phyloP scores from a whole-genome alignment of 148 eudicot genomes.

The Chenopodium album region DNA sequence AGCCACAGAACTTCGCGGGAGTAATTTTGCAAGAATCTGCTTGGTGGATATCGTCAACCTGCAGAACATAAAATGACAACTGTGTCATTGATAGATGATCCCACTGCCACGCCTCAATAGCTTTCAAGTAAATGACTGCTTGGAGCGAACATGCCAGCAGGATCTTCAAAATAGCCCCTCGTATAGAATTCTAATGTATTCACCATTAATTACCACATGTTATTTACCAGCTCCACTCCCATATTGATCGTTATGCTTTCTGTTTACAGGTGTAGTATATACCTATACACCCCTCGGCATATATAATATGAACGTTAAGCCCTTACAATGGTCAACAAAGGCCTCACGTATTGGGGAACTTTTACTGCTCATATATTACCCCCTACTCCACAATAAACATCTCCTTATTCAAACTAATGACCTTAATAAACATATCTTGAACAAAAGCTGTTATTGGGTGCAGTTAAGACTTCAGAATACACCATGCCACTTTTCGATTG shows the following conservation, averaged over 20 bases:
- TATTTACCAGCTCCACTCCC: no score
- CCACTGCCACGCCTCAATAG: conserved; percentile 6
- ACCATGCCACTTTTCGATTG: no score
- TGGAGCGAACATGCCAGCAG: not conserved
- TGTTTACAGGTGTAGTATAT: not conserved
- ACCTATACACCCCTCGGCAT: not conserved
- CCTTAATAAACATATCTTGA: no score
- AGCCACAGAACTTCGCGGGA: conserved; percentile 86
- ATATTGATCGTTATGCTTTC: no score
- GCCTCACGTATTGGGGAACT: no score
- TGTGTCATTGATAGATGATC: not conserved
- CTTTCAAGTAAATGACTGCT: not conserved
- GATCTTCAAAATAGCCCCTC: not conserved
- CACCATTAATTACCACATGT: not conserved
- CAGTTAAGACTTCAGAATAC: no score
- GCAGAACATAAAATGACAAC: conserved; percentile 26
- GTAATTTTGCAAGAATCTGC: conserved; percentile 87
- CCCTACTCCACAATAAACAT: no score
- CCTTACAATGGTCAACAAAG: not conserved
- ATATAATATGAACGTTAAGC: not conserved
- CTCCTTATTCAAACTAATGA: no score
- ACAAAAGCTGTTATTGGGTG: no score
- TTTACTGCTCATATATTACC: no score
- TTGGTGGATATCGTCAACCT: conserved; percentile 71
- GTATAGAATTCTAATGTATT: not conserved